Conservation (phyloP, 257 asterid genomes). For the Nemophila menziesii region DNA sequence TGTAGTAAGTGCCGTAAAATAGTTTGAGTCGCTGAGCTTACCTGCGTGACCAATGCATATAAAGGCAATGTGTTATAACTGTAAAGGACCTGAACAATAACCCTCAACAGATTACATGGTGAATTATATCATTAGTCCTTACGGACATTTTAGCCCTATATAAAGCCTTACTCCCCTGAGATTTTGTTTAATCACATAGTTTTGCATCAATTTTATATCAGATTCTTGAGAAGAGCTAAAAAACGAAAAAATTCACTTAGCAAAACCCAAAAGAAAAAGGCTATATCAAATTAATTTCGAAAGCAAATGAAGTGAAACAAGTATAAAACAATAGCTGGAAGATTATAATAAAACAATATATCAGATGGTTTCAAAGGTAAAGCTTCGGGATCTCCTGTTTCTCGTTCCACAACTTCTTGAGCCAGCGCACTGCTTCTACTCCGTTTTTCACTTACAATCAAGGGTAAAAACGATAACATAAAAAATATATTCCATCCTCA, state of each 20-base stretch:
- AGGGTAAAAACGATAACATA: slow-evolving; percentile 82
- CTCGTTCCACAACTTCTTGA: slow-evolving; percentile 28
- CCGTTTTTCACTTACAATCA: slow-evolving; percentile 49
- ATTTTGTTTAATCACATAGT: no score
- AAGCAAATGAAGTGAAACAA: slow-evolving; percentile 87
- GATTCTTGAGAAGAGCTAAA: neutral
- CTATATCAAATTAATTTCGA: slow-evolving; percentile 80
- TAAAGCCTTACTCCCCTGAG: no score
- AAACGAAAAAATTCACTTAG: slow-evolving; percentile 18
- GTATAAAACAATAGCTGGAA: slow-evolving; percentile 55
- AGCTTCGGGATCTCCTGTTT: slow-evolving; percentile 13
- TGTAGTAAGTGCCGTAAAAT: neutral
- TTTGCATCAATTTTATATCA: no score
- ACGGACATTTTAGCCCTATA: no score
- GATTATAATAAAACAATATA: slow-evolving; percentile 67
- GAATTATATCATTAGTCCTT: no score
- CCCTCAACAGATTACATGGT: slow-evolving; percentile 22
- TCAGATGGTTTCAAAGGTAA: slow-evolving; percentile 50
- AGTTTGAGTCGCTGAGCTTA: slow-evolving; percentile 7
- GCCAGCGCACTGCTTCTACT: slow-evolving; percentile 64
- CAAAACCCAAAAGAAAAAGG: slow-evolving; percentile 86
- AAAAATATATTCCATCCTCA: slow-evolving; percentile 92
- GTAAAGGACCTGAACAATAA: slow-evolving; percentile 42
- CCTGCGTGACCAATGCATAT: slow-evolving; percentile 55
- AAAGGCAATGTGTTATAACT: slow-evolving; percentile 51